A percentile compares a stretch with the other conserved stretches of the same genome.
Evolutionary conservation across 768 basidiomycete genomes (phyloP).

Genomic region (Lactifluus hygrophoroides): DNA sequence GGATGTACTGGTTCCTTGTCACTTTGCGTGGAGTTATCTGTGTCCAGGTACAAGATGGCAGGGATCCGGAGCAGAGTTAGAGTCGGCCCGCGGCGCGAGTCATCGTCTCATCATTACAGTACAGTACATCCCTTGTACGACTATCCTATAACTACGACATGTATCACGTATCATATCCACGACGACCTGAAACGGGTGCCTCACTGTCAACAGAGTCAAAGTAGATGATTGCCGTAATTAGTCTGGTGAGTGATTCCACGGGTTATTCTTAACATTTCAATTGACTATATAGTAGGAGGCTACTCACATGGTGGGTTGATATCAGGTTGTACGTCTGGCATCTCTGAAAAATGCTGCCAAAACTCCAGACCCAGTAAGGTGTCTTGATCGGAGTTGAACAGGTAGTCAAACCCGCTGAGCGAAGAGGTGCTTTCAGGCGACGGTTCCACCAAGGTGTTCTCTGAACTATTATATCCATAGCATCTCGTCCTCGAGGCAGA

Average conservation of each 20-base stretch:
- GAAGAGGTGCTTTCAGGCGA: neutral
- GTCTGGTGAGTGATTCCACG: neutral
- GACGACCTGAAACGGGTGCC: neutral
- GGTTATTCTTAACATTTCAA: neutral
- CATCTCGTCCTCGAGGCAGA: neutral
- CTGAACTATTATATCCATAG: neutral
- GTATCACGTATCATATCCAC: too few species aligned
- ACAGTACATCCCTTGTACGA: too few species aligned
- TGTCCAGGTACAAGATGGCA: too few species aligned
- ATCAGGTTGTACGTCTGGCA: neutral
- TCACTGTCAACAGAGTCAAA: too few species aligned
- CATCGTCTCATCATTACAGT: too few species aligned
- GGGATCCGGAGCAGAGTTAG: too few species aligned
- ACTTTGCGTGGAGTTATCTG: neutral
- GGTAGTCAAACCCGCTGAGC: neutral
- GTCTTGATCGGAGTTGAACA: conserved; percentile 11
- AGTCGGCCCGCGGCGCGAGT: too few species aligned
- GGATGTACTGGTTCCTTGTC: neutral
- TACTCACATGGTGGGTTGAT: conserved; percentile 2
- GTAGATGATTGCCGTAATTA: too few species aligned
- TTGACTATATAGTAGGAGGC: neutral
- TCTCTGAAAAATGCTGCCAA: conserved; percentile 13
- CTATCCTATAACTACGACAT: too few species aligned
- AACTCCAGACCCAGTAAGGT: conserved; percentile 9
- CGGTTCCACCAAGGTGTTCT: neutral